phyloP scores from a whole-genome alignment of 768 basidiomycete genomes.

The Pleurotus platypus region DNA sequence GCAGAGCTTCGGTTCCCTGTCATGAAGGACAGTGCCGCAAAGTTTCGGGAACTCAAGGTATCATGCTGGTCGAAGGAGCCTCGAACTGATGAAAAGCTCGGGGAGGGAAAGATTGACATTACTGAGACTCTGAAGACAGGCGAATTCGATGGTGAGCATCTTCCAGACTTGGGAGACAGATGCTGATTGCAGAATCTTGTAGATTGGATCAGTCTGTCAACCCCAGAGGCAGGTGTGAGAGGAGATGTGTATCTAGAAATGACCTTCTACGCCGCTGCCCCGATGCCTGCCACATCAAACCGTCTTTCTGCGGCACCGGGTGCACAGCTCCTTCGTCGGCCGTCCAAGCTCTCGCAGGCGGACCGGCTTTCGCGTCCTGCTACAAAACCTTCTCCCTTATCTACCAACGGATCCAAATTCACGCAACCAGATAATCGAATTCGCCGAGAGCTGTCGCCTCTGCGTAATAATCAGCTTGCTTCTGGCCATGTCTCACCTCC shows the following conservation, averaged over 20 bases:
- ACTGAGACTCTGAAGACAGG: conserved; percentile 77
- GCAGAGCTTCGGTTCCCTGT: conserved; percentile 80
- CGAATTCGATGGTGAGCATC: conserved; percentile 77
- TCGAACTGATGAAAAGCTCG: conserved; percentile 69
- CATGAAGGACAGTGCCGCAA: conserved; percentile 48
- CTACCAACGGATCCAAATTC: conserved; percentile 13
- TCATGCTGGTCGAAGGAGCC: conserved; percentile 81
- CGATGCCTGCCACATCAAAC: conserved; percentile 35
- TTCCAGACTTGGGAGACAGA: no score
- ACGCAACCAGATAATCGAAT: conserved; percentile 11
- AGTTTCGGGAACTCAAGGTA: conserved; percentile 62
- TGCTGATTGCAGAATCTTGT: not conserved
- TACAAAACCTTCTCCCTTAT: conserved; percentile 7
- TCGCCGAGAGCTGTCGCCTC: conserved; percentile 11
- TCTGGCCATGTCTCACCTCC: conserved; percentile 1
- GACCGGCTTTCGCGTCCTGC: conserved; percentile 49
- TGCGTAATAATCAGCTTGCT: conserved; percentile 4
- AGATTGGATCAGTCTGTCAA: conserved; percentile 66
- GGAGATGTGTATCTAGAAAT: conserved; percentile 92
- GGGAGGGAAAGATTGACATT: conserved; percentile 68
- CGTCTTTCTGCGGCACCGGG: conserved; percentile 22
- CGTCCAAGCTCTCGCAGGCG: conserved; percentile 48
- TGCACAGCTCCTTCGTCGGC: conserved; percentile 35
- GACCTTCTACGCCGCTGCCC: conserved; percentile 82
- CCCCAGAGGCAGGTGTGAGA: conserved; percentile 47